These are phyloP conservation scores for Coemansia javaensis DNA, from an alignment of 192 early-diverging fungal species.

Conservation along the genomic window DNA sequence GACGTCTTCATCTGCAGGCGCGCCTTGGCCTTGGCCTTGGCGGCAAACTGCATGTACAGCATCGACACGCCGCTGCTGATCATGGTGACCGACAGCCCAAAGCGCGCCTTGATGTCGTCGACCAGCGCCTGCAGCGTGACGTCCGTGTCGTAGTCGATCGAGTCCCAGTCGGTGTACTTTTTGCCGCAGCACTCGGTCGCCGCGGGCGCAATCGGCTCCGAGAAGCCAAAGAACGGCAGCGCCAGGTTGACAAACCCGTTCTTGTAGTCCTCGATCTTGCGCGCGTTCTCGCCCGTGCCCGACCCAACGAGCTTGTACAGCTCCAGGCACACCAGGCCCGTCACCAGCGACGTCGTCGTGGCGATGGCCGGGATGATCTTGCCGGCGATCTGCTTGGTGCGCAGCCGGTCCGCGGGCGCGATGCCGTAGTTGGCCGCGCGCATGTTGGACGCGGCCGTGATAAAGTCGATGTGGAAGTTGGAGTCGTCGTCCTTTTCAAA, in stretches of 20 bases:
- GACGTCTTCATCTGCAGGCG: constrained; percentile 77
- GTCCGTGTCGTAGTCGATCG: constrained; percentile 80
- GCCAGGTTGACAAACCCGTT: constrained; percentile 99
- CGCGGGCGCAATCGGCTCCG: constrained; percentile 91
- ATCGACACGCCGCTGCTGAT: constrained; percentile 86
- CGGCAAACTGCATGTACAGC: constrained; percentile 88
- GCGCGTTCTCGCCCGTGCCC: constrained; percentile 41
- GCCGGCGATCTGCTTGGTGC: constrained; percentile 85
- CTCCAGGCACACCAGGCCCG: constrained; percentile 96
- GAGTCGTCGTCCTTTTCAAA: constrained; percentile 99
- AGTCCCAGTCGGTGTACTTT: constrained; percentile 93
- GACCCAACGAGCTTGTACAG: constrained; percentile 79
- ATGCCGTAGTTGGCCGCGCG: constrained; percentile 82
- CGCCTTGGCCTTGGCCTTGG: constrained; percentile 79
- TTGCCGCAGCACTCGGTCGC: constrained; percentile 82
- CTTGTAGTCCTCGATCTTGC: constrained; percentile 94
- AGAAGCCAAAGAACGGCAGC: constrained; percentile 98
- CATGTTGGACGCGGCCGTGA: constrained; percentile 95
- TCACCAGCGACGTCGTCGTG: constrained; percentile 93
- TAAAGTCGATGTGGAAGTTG: constrained; percentile 99
- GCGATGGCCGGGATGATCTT: constrained; percentile 91
- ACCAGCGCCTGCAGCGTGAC: constrained; percentile 87
- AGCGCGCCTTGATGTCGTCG: constrained; percentile 73
- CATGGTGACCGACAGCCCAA: constrained; percentile 90
- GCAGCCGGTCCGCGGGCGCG: constrained; percentile 65